Evolutionary conservation across 176 grass and related monocot genomes (phyloP).

Genomic region (Poa pratensis): DNA sequence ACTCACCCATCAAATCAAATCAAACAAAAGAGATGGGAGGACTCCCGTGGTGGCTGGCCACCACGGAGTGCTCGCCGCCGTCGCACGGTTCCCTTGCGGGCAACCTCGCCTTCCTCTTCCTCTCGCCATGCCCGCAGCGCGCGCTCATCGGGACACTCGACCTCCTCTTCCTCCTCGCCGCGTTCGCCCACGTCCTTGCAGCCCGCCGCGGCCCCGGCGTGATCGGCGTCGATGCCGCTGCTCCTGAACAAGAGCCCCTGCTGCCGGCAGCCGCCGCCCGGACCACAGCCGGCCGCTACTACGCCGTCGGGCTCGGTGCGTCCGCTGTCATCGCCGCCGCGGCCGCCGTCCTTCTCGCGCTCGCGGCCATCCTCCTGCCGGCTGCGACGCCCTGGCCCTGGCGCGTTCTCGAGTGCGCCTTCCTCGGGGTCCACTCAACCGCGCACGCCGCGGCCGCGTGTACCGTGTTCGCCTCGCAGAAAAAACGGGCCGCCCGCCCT

Average conservation of each 20-base stretch:
- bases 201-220: background rate
- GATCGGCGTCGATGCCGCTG: background rate
- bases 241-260: background rate
- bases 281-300: background rate
- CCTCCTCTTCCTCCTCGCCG: slow-evolving; percentile 31
- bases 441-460: slow-evolving; percentile 38
- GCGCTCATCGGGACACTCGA: slow-evolving; percentile 33
- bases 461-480: background rate
- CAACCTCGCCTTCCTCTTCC: slow-evolving; percentile 21
- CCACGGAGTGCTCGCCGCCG: slow-evolving; percentile 28
- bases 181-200: background rate
- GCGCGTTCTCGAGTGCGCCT: background rate
- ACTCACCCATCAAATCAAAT: no score
- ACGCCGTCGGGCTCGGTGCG: slow-evolving; percentile 22
- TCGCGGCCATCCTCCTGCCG: slow-evolving; percentile 34
- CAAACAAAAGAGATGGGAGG: slow-evolving; percentile 6
- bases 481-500: background rate
- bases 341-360: slow-evolving; percentile 35
- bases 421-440: slow-evolving; percentile 32
- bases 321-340: slow-evolving; percentile 30
- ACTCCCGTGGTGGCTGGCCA: slow-evolving; percentile 39
- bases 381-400: background rate
- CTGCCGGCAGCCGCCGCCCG: background rate
- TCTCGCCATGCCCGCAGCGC: slow-evolving; percentile 39
- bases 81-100: background rate